Evolutionary conservation across 805 yeast species (phyloP), one percentile per base, ranked within the genome.

Genomic region (Wickerhamiella azyma): DNA sequence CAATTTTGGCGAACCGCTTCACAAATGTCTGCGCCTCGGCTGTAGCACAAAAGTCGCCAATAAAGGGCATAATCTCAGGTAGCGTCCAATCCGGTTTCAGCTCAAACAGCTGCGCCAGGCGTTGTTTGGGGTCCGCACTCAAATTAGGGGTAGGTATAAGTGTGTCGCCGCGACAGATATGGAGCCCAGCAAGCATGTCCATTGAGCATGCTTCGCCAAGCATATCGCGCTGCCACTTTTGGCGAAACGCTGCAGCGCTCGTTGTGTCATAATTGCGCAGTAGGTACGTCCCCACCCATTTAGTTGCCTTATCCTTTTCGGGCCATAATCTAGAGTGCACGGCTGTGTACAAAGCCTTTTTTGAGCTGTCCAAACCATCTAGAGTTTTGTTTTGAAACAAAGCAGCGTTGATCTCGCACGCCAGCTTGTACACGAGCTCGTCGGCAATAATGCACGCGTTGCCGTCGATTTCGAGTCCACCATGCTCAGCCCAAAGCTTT

Each of bases 281-380:
- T 0, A 77, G 64, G 43, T 70, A 66, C 2, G 73, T 56, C 0
- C 94, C 94, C 53, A 75, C 76, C 82, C 85, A 83, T 41, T 64
- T 62, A 49, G 79, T 69, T 9, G 83, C 52, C 17, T 53, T 50
- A 53, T 65, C 70, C 5, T 56, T 57, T 40, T 49, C 55, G 10
- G 41, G 33, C 47, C 45, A 58, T 57, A 78, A 81, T 54, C 68
- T 72, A 39, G 66, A 59, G 39, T 78, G 52, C 0, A 80, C 68
- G 0, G 85, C 72, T 26, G 77, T 68, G 62, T 42, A 66, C 59
- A n/a, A 37, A 17, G 29, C 33, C 26, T 9, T 9, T 21, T 21
- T 21, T 7, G 24, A 5, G 7, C 7, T 4, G 24, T 21, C 24
- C 24, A 21, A 7, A 21, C 26, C 10, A 2, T 19, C 32, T 10